phyloP scores from a whole-genome alignment of 805 yeast genomes.

The Debaryomyces tyrocola region DNA sequence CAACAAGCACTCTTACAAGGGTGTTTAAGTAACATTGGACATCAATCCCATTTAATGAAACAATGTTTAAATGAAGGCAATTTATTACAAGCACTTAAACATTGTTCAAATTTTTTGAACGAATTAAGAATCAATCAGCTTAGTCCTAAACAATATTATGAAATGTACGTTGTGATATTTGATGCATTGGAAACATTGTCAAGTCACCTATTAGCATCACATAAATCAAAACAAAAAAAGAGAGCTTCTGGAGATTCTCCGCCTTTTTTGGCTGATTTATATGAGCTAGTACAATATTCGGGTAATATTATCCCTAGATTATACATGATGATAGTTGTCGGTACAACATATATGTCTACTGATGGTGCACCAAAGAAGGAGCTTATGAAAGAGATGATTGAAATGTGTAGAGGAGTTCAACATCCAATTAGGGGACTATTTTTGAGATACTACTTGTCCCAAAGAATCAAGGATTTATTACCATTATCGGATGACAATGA shows the following conservation, averaged over 20 bases:
- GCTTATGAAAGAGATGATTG: slow-evolving; percentile 92
- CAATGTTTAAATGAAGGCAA: slow-evolving; percentile 64
- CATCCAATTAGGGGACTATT: slow-evolving; percentile 92
- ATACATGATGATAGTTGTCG: slow-evolving; percentile 93
- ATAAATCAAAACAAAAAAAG: slow-evolving; percentile 60
- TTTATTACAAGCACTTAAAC: slow-evolving; percentile 85
- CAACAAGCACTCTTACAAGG: slow-evolving; percentile 20
- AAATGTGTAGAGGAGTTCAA: slow-evolving; percentile 96
- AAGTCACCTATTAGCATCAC: slow-evolving; percentile 61
- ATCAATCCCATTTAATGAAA: slow-evolving; percentile 75
- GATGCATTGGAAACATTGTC: slow-evolving; percentile 77
- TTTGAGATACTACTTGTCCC: slow-evolving; percentile 83
- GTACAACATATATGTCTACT: slow-evolving; percentile 80
- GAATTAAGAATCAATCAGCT: slow-evolving; percentile 76
- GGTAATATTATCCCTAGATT: slow-evolving; percentile 91
- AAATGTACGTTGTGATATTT: slow-evolving; percentile 77
- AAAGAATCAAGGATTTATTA: slow-evolving; percentile 69
- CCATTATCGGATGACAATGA: slow-evolving; percentile 43
- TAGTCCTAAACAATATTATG: slow-evolving; percentile 91
- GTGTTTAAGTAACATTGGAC: slow-evolving; percentile 49
- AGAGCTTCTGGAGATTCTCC: slow-evolving; percentile 29
- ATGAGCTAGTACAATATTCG: slow-evolving; percentile 92
- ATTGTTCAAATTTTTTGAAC: slow-evolving; percentile 76
- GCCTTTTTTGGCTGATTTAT: slow-evolving; percentile 72
- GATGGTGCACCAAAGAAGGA: slow-evolving; percentile 80